Conservation (phyloP, 257 asterid species). For the Salvia miltiorrhiza region DNA sequence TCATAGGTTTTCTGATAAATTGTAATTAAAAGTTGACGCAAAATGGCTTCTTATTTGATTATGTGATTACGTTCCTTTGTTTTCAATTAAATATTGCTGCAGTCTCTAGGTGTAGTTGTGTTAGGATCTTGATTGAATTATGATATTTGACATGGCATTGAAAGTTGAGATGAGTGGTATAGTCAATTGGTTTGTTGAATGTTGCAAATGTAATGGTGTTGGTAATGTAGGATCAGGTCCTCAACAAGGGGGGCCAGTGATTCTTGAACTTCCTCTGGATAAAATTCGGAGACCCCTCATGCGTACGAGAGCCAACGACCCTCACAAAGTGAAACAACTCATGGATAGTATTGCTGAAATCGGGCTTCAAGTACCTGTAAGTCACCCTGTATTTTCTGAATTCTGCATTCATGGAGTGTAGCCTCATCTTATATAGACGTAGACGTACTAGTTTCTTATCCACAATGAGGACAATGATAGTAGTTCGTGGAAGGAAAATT, state of each 20-base stretch:
- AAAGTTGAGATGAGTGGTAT: neutral
- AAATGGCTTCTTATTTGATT: too few relatives aligned
- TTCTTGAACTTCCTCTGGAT: slow-evolving; percentile 84
- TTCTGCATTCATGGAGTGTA: too few relatives aligned
- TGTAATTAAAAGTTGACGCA: too few relatives aligned
- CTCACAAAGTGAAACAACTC: slow-evolving; percentile 69
- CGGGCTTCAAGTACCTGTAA: slow-evolving; percentile 99
- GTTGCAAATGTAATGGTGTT: neutral
- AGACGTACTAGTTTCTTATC: neutral
- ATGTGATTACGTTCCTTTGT: neutral
- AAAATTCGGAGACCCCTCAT: slow-evolving; percentile 81
- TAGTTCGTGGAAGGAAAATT: too few relatives aligned
- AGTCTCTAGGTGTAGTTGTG: neutral
- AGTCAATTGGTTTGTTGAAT: neutral
- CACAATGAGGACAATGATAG: neutral
- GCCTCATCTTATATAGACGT: neutral
- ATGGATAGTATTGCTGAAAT: slow-evolving; percentile 76
- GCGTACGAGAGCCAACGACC: slow-evolving; percentile 88
- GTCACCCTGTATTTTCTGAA: too few relatives aligned
- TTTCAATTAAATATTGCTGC: neutral
- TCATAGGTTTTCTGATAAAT: neutral
- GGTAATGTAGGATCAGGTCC: slow-evolving; percentile 53
- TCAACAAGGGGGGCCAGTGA: slow-evolving; percentile 66
- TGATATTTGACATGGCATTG: neutral
- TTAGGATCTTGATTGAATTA: neutral